phyloP scores from a whole-genome alignment of 768 basidiomycete genomes.

The Daedaleopsis sinensis region DNA sequence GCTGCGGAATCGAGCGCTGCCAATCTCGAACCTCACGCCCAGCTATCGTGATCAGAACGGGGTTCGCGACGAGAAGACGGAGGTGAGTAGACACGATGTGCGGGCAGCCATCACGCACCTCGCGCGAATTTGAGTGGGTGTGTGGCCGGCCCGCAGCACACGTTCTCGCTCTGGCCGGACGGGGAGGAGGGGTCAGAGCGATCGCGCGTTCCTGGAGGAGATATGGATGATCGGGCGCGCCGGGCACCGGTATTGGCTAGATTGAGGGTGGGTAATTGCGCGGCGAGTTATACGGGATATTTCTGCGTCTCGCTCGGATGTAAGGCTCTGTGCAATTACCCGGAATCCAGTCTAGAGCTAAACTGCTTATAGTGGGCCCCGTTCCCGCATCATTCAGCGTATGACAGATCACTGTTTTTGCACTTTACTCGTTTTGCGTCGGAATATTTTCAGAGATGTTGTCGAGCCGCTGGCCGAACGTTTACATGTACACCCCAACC shows the following conservation, averaged over 20 bases:
- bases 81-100: slow-evolving; percentile 22
- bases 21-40: not conserved
- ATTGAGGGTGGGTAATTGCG: slow-evolving; percentile 23
- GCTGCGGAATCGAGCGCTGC: slow-evolving; percentile 1
- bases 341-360: slow-evolving; percentile 12
- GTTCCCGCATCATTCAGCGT: slow-evolving; percentile 26
- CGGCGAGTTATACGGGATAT: slow-evolving; percentile 9
- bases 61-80: slow-evolving; percentile 9
- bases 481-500: slow-evolving; percentile 6
- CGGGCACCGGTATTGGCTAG: slow-evolving; percentile 22
- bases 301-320: slow-evolving; percentile 2
- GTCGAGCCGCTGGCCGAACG: slow-evolving; percentile 13
- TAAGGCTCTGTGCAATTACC: slow-evolving; percentile 5
- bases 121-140: not conserved
- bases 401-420: slow-evolving; percentile 26
- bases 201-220: slow-evolving; percentile 24
- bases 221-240: slow-evolving; percentile 19
- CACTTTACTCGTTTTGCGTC: slow-evolving; percentile 26
- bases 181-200: slow-evolving; percentile 16
- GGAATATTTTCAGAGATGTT: slow-evolving; percentile 10
- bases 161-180: slow-evolving; percentile 12
- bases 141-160: not conserved
- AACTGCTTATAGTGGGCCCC: slow-evolving; percentile 22
- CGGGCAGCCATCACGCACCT: slow-evolving; percentile 1
- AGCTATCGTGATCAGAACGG: slow-evolving; percentile 1